A percentile compares a stretch with the other conserved stretches of the same genome.
phyloP scores from a whole-genome alignment of 768 basidiomycete species.

The Pulveroboletus ravenelii region DNA sequence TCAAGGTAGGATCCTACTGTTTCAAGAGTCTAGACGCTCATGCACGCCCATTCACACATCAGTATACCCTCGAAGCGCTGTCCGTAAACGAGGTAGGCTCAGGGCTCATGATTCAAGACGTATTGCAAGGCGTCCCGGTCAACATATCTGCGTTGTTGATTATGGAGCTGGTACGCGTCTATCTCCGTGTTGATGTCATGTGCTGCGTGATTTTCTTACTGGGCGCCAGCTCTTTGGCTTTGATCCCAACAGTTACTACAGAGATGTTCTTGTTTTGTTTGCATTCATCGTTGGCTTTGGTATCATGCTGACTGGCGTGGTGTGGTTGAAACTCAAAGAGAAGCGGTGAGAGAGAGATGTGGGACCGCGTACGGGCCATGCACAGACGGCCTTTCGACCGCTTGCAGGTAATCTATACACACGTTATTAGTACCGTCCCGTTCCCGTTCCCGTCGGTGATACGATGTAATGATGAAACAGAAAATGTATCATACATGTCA shows the following conservation, averaged over 20 bases:
- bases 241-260: slow-evolving; percentile 73
- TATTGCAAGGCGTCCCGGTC: slow-evolving; percentile 76
- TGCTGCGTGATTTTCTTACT: not conserved
- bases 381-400: not conserved
- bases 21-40: not conserved
- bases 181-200: not conserved
- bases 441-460: too few species aligned
- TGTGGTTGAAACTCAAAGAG: slow-evolving; percentile 77
- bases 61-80: slow-evolving; percentile 76
- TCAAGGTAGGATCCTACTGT: slow-evolving; percentile 42
- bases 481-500: not conserved
- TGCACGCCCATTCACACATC: not conserved
- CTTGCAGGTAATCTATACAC: not conserved
- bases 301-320: slow-evolving; percentile 62
- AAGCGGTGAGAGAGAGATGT: slow-evolving; percentile 41
- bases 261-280: slow-evolving; percentile 83
- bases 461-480: not conserved
- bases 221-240: slow-evolving; percentile 76
- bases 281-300: slow-evolving; percentile 83
- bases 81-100: slow-evolving; percentile 90
- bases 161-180: slow-evolving; percentile 65
- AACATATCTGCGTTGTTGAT: slow-evolving; percentile 76
- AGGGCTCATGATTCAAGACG: slow-evolving; percentile 79
- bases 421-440: too few species aligned
- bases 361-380: not conserved